Percentiles rank a stretch among this genome's conserved stretches.
phyloP scores from a whole-genome alignment of 805 yeast species.

The Hanseniaspora nectarophila region DNA sequence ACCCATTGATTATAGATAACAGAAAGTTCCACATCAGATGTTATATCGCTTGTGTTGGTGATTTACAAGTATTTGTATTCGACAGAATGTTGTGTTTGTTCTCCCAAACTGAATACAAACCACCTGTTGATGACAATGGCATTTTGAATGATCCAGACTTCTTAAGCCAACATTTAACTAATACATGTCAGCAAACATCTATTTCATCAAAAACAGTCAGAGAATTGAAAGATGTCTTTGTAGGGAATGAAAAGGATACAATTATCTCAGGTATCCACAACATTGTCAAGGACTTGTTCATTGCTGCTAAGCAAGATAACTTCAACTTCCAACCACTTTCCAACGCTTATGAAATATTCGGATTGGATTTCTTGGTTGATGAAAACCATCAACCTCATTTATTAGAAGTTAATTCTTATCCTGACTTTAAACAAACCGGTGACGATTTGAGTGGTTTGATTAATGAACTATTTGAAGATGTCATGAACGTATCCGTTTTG shows the following conservation, averaged over 20 bases:
- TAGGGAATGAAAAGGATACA: conserved; percentile 25
- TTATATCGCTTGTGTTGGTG: conserved; percentile 67
- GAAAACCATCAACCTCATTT: conserved; percentile 42
- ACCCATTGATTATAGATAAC: conserved; percentile 55
- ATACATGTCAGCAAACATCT: conserved; percentile 74
- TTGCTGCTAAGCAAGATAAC: conserved; percentile 70
- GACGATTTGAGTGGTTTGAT: conserved; percentile 54
- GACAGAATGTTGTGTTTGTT: conserved; percentile 71
- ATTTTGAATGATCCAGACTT: conserved; percentile 29
- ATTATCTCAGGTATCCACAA: conserved; percentile 47
- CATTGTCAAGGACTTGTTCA: conserved; percentile 57
- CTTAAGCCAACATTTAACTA: conserved; percentile 74
- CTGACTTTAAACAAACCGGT: conserved; percentile 96
- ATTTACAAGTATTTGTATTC: conserved; percentile 67
- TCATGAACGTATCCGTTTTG: conserved; percentile 37
- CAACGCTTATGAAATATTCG: conserved; percentile 78
- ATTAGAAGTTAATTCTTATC: conserved; percentile 83
- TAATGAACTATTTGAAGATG: conserved; percentile 50
- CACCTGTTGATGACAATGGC: conserved; percentile 20
- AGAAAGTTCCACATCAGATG: conserved; percentile 83
- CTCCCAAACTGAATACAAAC: conserved; percentile 43
- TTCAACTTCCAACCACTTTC: conserved; percentile 72
- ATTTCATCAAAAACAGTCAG: conserved; percentile 37
- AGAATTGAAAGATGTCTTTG: conserved; percentile 38
- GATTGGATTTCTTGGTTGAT: conserved; percentile 76